These are phyloP conservation scores for Pisolithus albus DNA, from an alignment of 768 basidiomycete species.

Conservation along the genomic window DNA sequence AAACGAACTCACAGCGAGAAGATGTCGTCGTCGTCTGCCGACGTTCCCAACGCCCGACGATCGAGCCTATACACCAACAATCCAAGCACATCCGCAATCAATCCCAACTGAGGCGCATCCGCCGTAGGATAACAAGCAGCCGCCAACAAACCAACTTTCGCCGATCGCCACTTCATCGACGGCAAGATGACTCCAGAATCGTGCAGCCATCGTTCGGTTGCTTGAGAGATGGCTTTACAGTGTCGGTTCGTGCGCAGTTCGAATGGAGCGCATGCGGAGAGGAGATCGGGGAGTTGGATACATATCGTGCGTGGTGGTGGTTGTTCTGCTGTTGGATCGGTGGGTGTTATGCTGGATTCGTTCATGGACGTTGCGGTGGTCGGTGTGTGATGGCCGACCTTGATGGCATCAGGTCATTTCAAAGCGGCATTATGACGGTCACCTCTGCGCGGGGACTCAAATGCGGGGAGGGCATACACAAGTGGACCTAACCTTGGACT, in stretches of 20 bases:
- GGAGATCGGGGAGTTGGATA: conserved; percentile 26
- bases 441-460: too few species aligned
- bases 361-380: too few species aligned
- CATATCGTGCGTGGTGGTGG: conserved; percentile 12
- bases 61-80: conserved; percentile 27
- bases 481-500: too few species aligned
- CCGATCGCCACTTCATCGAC: conserved; percentile 17
- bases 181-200: conserved; percentile 16
- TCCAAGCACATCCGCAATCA: conserved; percentile 45
- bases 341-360: not conserved
- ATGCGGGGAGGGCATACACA: too few species aligned
- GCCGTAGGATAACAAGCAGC: conserved; percentile 54
- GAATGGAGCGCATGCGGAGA: conserved; percentile 18
- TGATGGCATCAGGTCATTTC: too few species aligned
- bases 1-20: conserved; percentile 18
- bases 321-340: not conserved
- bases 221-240: conserved; percentile 20
- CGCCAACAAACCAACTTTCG: conserved; percentile 47
- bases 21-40: conserved; percentile 18
- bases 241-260: conserved; percentile 24
- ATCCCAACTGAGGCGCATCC: conserved; percentile 48
- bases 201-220: conserved; percentile 24
- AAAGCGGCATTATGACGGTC: too few species aligned
- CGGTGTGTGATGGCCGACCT: too few species aligned
- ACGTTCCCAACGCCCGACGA: not conserved